Conservation (phyloP, 2,329 filamentous ascomycete genomes). For the Aspergillus quadrilineatus region DNA sequence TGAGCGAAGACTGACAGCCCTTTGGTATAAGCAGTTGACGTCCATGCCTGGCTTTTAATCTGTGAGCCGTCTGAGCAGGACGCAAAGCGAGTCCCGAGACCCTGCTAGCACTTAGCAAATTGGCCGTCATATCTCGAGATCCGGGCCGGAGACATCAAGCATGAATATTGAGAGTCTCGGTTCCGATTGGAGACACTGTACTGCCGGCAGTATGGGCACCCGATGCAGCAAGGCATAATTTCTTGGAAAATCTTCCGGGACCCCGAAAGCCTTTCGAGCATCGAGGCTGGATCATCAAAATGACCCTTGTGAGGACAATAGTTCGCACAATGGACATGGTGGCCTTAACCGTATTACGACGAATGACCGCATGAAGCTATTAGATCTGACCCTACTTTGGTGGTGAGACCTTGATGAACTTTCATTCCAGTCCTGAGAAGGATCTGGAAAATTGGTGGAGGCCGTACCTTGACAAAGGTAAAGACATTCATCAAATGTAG, state of each 20-base stretch:
- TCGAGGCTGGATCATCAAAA: not conserved
- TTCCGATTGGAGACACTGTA: conserved; percentile 1
- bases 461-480: no score
- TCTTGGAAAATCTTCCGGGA: conserved; percentile 5
- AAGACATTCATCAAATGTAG: no score
- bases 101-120: not conserved
- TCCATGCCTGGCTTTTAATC: not conserved
- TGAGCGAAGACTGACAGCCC: not conserved
- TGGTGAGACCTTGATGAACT: not conserved
- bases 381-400: not conserved
- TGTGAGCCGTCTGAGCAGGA: not conserved
- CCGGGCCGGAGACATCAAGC: not conserved
- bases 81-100: not conserved
- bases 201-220: not conserved
- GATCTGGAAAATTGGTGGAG: not conserved
- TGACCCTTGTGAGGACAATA: not conserved
- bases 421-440: not conserved
- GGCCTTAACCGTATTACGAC: not conserved
- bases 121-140: not conserved
- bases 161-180: not conserved
- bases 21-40: not conserved
- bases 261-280: not conserved
- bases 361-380: not conserved
- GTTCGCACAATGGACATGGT: not conserved
- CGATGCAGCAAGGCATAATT: not conserved